Evolutionary conservation across 371 early-diverging fungal genomes (phyloP), one percentile per base, ranked within the genome.

Genomic region (Rhizomucor miehei): DNA sequence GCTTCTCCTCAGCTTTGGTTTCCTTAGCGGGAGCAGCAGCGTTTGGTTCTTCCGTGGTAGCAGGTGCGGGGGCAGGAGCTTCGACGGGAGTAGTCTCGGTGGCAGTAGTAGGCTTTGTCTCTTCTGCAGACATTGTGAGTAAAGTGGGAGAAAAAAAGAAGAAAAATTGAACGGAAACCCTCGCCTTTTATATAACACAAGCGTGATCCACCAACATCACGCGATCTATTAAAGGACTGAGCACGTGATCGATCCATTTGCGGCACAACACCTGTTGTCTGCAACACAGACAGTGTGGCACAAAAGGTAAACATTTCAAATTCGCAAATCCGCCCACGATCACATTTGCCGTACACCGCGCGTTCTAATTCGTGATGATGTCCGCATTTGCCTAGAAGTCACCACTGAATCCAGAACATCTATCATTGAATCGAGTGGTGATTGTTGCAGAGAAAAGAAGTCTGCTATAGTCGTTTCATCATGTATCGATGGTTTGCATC

Each of bases 71-170:
- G 35, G 48, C 35, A 48, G 48, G 24, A 17, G 48, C 19, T 14
- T 24, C 48, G 19, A 13, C 51, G 39, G 38, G 38, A 38, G 51
- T 21, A 16, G 51, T 20, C n/a, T 24, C 25, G 35, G 48, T 25
- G 40, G 38, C 36, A 20, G 51, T 51, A n/a, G 51, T 51, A 21
- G 20, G 39, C 40, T 51, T 36, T n/a, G 40, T 51, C 35, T 48
- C 48, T 35, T 48, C 48, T 16, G 51, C 23, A 39, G 51, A 51
- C 51, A 51, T 51, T 14, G 20, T 51, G 40, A 39, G 40, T 51
- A 19, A 11, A 51, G 51, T 48, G 48, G 25, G 35, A 39, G 25
- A 51, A 39, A 51, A 51, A 51, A 51, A 51, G 21, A 39, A 51
- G 40, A 51, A 51, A 51, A 51, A 38, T 13, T 21, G 24, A 46